phyloP scores from a whole-genome alignment of 2,329 filamentous ascomycete species.

The Aspergillus ustus region DNA sequence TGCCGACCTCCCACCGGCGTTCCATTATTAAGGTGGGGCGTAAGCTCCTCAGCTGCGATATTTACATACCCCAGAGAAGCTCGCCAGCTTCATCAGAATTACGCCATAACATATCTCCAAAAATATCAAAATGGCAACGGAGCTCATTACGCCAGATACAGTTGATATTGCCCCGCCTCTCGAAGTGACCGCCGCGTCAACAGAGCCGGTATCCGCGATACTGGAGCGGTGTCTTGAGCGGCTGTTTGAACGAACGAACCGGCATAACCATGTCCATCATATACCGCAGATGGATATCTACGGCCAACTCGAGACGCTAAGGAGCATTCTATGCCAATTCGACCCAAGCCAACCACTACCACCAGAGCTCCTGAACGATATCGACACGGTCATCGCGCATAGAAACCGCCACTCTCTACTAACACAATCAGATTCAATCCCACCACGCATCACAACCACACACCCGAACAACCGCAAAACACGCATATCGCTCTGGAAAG shows the following conservation, averaged over 20 bases:
- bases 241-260: not conserved
- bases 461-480: not conserved
- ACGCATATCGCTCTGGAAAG: conserved; percentile 25
- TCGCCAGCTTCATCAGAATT: too few species aligned
- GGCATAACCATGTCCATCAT: not conserved
- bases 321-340: not conserved
- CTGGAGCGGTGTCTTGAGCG: not conserved
- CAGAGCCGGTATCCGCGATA: not conserved
- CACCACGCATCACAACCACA: not conserved
- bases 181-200: not conserved
- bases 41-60: too few species aligned
- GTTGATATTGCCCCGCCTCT: not conserved
- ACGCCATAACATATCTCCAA: not conserved
- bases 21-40: too few species aligned
- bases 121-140: not conserved
- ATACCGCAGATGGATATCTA: not conserved
- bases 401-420: not conserved
- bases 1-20: too few species aligned
- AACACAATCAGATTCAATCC: not conserved
- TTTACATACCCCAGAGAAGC: too few species aligned
- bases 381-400: not conserved
- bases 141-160: not conserved
- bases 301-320: not conserved
- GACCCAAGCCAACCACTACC: not conserved
- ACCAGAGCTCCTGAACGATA: not conserved